Conservation (phyloP, 768 basidiomycete species). For the Cystofilobasidium ferigula region DNA sequence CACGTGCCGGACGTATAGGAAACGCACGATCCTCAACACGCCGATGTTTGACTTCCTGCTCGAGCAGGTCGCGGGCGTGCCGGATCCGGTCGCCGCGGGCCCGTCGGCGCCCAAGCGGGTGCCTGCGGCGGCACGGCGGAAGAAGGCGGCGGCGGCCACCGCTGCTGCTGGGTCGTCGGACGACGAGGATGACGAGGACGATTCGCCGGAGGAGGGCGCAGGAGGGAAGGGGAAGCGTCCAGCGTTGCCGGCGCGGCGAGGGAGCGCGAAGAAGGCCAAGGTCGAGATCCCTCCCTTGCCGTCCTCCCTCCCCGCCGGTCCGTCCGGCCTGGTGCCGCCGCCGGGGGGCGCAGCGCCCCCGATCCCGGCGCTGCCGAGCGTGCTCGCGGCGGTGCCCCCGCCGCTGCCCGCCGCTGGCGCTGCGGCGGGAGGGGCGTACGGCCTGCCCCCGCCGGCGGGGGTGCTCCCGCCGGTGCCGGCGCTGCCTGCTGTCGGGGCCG, state of each 20-base stretch:
- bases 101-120: not conserved
- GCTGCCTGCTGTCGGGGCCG: too few relatives aligned
- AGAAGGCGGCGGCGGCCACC: not conserved
- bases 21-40: slow-evolving; percentile 77
- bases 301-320: too few relatives aligned
- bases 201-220: not conserved
- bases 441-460: too few relatives aligned
- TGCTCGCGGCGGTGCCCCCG: too few relatives aligned
- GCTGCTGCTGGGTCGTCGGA: not conserved
- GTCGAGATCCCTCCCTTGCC: not conserved
- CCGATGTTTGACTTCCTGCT: slow-evolving; percentile 89
- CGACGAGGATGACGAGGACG: not conserved
- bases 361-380: too few relatives aligned
- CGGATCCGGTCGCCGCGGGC: not conserved
- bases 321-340: too few relatives aligned
- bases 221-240: not conserved
- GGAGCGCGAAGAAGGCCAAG: not conserved
- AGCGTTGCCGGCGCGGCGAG: not conserved
- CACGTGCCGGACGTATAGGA: slow-evolving; percentile 45
- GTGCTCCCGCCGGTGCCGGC: too few relatives aligned
- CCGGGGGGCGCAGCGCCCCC: too few relatives aligned
- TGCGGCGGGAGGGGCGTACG: too few relatives aligned
- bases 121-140: too few relatives aligned
- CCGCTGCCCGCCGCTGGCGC: too few relatives aligned
- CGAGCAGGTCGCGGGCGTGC: slow-evolving; percentile 40